phyloP scores from a whole-genome alignment of 1,284 basidiomycete species.

The Leccinum variabile region DNA sequence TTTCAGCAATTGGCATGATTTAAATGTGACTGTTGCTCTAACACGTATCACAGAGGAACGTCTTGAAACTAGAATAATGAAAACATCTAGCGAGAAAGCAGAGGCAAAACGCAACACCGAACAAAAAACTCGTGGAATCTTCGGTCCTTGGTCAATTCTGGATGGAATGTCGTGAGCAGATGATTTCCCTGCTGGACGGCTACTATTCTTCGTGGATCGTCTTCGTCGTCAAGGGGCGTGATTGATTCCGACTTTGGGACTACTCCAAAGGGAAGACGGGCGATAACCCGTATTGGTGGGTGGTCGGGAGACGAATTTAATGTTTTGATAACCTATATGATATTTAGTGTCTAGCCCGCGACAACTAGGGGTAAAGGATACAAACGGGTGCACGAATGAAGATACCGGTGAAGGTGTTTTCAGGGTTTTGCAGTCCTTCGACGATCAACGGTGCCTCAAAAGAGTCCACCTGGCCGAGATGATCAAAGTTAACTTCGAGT shows the following conservation, averaged over 20 bases:
- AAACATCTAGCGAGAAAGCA: constrained; percentile 15
- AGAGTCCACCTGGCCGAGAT: constrained; percentile 69
- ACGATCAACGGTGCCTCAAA: constrained; percentile 82
- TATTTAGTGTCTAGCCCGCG: neutral
- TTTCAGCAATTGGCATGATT: neutral
- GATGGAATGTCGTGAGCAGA: constrained; percentile 92
- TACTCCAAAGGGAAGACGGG: constrained; percentile 64
- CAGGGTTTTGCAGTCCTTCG: constrained; percentile 59
- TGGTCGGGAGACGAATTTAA: constrained; percentile 46
- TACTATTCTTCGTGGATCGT: constrained; percentile 69
- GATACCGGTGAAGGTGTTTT: constrained; percentile 76
- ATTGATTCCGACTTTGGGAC: constrained; percentile 51
- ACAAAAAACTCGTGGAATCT: constrained; percentile 91
- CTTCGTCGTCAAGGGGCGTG: constrained; percentile 35
- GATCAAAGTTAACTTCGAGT: neutral
- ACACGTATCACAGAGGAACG: neutral
- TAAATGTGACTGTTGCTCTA: neutral
- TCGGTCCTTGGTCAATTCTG: constrained; percentile 86
- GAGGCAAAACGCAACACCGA: constrained; percentile 54
- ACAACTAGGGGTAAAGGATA: constrained; percentile 1
- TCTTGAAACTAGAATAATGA: neutral
- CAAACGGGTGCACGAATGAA: constrained; percentile 94
- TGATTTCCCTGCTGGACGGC: constrained; percentile 85
- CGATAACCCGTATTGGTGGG: constrained; percentile 65
- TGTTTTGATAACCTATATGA: constrained; percentile 57